Conservation (phyloP, 495 filamentous ascomycete species). For the Letharia lupina region DNA sequence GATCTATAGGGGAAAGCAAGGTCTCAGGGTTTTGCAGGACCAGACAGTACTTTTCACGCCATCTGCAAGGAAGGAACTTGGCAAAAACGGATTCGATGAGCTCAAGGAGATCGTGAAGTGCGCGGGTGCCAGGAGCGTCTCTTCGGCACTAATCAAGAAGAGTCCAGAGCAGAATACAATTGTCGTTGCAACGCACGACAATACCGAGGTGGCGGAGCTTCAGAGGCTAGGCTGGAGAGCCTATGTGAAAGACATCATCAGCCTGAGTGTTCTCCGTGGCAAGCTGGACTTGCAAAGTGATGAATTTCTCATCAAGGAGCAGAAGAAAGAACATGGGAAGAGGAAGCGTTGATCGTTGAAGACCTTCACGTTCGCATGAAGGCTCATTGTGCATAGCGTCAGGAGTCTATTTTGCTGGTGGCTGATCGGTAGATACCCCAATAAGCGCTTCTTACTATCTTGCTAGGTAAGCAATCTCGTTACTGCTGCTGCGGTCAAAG, state of each 20-base stretch:
- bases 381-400: not conserved
- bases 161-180: conserved; percentile 12
- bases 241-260: conserved; percentile 21
- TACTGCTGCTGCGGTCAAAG: too few species aligned
- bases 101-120: conserved; percentile 28
- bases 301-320: conserved; percentile 16
- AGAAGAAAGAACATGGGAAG: conserved; percentile 8
- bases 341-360: conserved; percentile 12
- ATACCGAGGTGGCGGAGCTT: conserved; percentile 4
- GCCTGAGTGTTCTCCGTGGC: conserved; percentile 24
- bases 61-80: conserved; percentile 28
- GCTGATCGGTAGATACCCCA: conserved; percentile 8
- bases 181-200: conserved; percentile 14
- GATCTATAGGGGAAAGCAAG: conserved; percentile 22
- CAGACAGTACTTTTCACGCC: conserved; percentile 32
- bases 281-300: conserved; percentile 19
- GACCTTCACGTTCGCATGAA: too few species aligned
- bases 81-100: conserved; percentile 26
- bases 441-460: not conserved
- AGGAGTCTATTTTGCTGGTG: not conserved
- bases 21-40: conserved; percentile 24
- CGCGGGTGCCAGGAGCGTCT: conserved; percentile 26
- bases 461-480: not conserved
- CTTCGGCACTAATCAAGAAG: conserved; percentile 13
- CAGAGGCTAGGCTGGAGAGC: conserved; percentile 9